Evolutionary conservation across 2,329 filamentous ascomycete genomes (phyloP).

Genomic region (Talaromyces funiculosus): DNA sequence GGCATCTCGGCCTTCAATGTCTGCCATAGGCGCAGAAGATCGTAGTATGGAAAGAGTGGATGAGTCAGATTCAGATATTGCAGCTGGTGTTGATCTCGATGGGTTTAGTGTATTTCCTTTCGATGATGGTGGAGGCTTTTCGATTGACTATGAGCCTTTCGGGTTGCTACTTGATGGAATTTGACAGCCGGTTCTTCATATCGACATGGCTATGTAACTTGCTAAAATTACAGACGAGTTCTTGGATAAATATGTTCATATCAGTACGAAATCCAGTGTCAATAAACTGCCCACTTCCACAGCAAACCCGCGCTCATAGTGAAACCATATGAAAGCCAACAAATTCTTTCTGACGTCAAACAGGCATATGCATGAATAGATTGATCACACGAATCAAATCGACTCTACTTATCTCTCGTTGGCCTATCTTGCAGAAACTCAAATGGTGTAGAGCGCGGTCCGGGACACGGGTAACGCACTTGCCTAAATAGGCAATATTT

Average conservation of each 20-base stretch:
- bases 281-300: neutral
- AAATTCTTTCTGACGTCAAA: neutral
- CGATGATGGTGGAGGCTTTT: conserved; percentile 9
- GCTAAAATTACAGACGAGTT: too few species aligned
- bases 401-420: neutral
- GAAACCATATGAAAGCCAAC: neutral
- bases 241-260: neutral
- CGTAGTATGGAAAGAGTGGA: neutral
- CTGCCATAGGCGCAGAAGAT: neutral
- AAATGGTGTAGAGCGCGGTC: neutral
- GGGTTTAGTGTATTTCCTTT: conserved; percentile 12
- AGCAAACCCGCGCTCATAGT: neutral
- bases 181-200: neutral
- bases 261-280: neutral
- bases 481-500: neutral
- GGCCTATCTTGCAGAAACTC: neutral
- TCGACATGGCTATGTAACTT: too few species aligned
- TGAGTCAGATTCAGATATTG: neutral
- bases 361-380: neutral
- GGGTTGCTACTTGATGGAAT: conserved; percentile 13
- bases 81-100: conserved; percentile 10
- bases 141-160: conserved; percentile 14
- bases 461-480: conserved; percentile 4
- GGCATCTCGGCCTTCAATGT: neutral
- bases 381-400: neutral